A percentile compares a stretch with the other conserved stretches of the same genome.
phyloP scores from a whole-genome alignment of 495 filamentous ascomycete genomes.

The Lasiosphaeriaceae sp. region DNA sequence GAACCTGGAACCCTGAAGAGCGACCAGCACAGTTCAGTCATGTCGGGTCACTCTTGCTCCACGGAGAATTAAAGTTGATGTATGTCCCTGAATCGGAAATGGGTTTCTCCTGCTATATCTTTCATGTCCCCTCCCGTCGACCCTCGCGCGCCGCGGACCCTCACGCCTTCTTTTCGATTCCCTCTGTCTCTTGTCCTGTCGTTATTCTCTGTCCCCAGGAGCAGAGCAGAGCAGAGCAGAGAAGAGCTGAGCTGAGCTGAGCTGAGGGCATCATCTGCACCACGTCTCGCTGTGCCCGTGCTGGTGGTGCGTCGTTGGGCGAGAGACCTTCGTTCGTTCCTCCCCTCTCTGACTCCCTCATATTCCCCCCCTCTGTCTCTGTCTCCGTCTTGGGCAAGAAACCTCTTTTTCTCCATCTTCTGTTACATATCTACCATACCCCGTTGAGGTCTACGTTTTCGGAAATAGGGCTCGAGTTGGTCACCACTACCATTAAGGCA shows the following conservation, averaged over 20 bases:
- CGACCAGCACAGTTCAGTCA: background rate
- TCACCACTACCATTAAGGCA: background rate
- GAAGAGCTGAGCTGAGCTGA: background rate
- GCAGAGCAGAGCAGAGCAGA: background rate
- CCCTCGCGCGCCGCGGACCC: conserved; percentile 3
- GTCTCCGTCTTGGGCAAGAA: background rate
- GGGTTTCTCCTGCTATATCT: conserved; percentile 28
- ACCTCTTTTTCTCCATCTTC: background rate
- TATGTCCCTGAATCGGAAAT: background rate
- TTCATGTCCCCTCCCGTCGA: conserved; percentile 5
- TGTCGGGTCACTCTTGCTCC: background rate
- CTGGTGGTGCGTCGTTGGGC: background rate
- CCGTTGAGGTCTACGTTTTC: background rate
- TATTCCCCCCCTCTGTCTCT: background rate
- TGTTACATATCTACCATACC: background rate
- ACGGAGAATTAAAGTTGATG: conserved; percentile 8
- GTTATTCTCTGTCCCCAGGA: background rate
- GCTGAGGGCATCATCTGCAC: background rate
- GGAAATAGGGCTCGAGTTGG: background rate
- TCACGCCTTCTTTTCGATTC: background rate
- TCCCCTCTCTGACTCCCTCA: background rate
- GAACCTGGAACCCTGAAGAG: conserved; percentile 10
- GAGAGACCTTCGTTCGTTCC: conserved; percentile 6
- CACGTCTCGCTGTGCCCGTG: background rate
- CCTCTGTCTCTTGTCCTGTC: conserved; percentile 8